A percentile compares a stretch with the other conserved stretches of the same genome.
Evolutionary conservation across 2,329 filamentous ascomycete genomes (phyloP).

Genomic region (Cryphonectria radicalis): DNA sequence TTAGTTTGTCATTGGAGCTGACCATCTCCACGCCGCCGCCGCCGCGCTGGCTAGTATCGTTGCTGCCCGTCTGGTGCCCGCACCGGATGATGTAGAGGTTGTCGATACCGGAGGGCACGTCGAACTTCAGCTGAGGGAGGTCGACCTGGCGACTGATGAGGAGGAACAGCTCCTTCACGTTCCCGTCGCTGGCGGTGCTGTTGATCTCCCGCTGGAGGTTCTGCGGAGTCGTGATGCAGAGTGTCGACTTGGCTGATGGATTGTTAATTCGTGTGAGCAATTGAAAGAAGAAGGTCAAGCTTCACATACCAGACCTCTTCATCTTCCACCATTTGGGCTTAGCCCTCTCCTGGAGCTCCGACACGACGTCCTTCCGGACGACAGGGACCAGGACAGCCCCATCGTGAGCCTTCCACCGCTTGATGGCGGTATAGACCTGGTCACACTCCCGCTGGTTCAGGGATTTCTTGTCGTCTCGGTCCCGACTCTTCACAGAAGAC

Average conservation of each 20-base stretch:
- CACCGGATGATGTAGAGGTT: slow-evolving; percentile 30
- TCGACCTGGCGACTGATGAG: slow-evolving; percentile 28
- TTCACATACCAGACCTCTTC: slow-evolving; percentile 19
- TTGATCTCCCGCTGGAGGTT: slow-evolving; percentile 26
- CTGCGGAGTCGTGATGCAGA: slow-evolving; percentile 27
- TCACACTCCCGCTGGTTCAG: slow-evolving; percentile 28
- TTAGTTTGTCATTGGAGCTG: slow-evolving; percentile 22
- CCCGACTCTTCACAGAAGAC: slow-evolving; percentile 14
- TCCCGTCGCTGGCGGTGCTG: slow-evolving; percentile 22
- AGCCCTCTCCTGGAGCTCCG: slow-evolving; percentile 15
- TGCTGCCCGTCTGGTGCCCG: slow-evolving; percentile 20
- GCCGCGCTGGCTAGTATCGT: not conserved
- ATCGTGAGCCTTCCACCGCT: slow-evolving; percentile 28
- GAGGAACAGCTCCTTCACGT: slow-evolving; percentile 29
- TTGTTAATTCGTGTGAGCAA: not conserved
- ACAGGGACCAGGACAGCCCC: slow-evolving; percentile 26
- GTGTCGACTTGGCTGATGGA: slow-evolving; percentile 24
- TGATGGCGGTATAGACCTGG: slow-evolving; percentile 26
- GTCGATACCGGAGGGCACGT: slow-evolving; percentile 24
- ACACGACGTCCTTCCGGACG: slow-evolving; percentile 20
- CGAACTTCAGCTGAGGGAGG: slow-evolving; percentile 23
- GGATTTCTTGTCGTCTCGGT: slow-evolving; percentile 1
- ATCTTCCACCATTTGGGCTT: slow-evolving; percentile 30
- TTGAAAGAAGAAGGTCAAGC: too few relatives aligned
- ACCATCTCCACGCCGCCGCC: slow-evolving; percentile 10